Base-by-base conservation (phyloP, 768 basidiomycete genomes). In the Gyrodon lividus region DNA sequence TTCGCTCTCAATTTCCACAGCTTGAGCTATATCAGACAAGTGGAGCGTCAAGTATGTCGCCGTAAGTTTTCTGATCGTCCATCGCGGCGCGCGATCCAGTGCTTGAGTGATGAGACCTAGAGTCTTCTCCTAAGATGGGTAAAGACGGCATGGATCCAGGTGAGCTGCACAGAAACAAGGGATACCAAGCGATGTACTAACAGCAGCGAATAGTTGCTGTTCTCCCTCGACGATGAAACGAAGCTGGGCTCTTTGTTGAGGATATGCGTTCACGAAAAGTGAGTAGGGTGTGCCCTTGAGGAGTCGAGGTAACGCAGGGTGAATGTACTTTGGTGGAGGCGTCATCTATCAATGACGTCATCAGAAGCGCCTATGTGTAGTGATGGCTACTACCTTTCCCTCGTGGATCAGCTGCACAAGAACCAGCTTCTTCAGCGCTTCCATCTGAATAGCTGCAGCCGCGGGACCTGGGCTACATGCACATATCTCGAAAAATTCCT, bases 381-480 rank as follows among this genome's bases (percentile, higher is more conserved):
- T 42, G 6, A 20, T 19, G 23, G 10, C 5, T 3, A 48, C 72
- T 19, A 87, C 88, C 77, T 85, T 83, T 16, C 93, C 93, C 46
- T 81, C 77, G 19, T 79, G 74, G 50, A 95, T 89, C 41, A 94
- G 69, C 64, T 93, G 91, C 5, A 92, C 80, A 5, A 95, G 73
- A 19, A 79, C 70, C 42, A 92, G 71, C 69, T 94, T 93, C 77
- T 95, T 95, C 60, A 87, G 72, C 0, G 92, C 92, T 62, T 94
- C 92, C 59, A 93, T 68, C 66, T 96, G 92, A 3, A 94, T 73
- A 7, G 86, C 82, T 3, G 82, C 77, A 0, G 83, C 80, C 35
- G 69, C 76, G 9, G 65, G 72, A 22, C 78, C 86, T 5, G 82
- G 87, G 19, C 79, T 77, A 30, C 79, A 81, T 20, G 84, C 83